Conservation (phyloP, 2,329 filamentous ascomycete genomes). For the Coniochaeta sp. region DNA sequence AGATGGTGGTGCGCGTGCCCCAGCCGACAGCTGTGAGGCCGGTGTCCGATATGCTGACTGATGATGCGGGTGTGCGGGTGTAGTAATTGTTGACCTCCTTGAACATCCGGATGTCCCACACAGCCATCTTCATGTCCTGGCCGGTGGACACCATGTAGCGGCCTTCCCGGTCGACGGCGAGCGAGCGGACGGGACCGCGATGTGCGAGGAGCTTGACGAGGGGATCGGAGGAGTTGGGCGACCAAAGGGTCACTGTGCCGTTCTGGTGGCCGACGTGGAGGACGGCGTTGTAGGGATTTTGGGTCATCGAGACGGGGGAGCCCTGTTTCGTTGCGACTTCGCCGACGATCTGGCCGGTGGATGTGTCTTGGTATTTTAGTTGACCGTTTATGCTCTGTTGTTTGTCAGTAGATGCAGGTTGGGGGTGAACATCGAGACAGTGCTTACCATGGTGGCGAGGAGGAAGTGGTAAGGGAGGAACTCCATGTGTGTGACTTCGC, state of each 20-base stretch:
- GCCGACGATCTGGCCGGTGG: slow-evolving; percentile 80
- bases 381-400: slow-evolving; percentile 69
- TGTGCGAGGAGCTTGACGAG: slow-evolving; percentile 90
- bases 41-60: slow-evolving; percentile 81
- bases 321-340: slow-evolving; percentile 83
- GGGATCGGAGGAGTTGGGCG: slow-evolving; percentile 78
- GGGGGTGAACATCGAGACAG: too few relatives aligned
- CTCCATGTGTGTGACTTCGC: slow-evolving; percentile 88
- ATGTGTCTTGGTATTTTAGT: slow-evolving; percentile 91
- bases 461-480: slow-evolving; percentile 96
- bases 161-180: slow-evolving; percentile 83
- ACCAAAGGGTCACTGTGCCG: slow-evolving; percentile 91
- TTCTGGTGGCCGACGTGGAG: slow-evolving; percentile 92
- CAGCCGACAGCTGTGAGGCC: slow-evolving; percentile 84
- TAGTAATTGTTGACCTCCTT: slow-evolving; percentile 88
- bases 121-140: slow-evolving; percentile 84
- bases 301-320: slow-evolving; percentile 72
- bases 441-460: slow-evolving; percentile 73
- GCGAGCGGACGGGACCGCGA: slow-evolving; percentile 75
- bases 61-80: slow-evolving; percentile 73
- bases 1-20: slow-evolving; percentile 83
- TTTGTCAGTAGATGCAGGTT: too few relatives aligned
- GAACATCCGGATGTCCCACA: slow-evolving; percentile 94
- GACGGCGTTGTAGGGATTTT: slow-evolving; percentile 90
- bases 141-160: slow-evolving; percentile 94